Base-by-base conservation (phyloP, 1,139 yeast genomes). In the Debaryomyces coudertii region DNA sequence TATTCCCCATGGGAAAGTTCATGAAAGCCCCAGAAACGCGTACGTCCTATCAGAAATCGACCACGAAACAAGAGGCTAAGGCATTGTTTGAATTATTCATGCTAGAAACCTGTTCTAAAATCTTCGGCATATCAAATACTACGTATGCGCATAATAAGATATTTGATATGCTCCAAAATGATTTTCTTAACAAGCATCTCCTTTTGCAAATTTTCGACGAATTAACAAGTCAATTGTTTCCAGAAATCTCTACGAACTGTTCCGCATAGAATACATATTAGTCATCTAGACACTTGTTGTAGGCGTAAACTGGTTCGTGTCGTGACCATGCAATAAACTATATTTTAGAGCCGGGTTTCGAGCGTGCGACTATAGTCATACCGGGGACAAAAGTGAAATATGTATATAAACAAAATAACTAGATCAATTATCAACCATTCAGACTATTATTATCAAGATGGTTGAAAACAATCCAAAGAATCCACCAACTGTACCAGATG, bases 161-260 rank as follows among this genome's bases (percentile, higher is more conserved):
- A 1, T 87, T 87, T 61, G 79, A 77, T 12, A 77, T 86, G 81
- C 55, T 88, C 7, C 98, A 92, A 60, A 87, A 89, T 58, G 88
- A 85, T 47, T 73, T 76, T 28, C 66, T 90, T 49, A 87, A 87
- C 59, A 77, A 82, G 33, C 89, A 86, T 57, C 63, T 90, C 45
- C 58, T 85, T 0, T 77, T 83, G 50, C 78, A 80, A 45, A 47
- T 88, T 2, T 58, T 88, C 16, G 67, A 66, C 30, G 60, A 55
- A 11, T 36, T 68, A 3, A 28, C 66, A 1, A 61, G 60, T 2
- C 65, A 65, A 37, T 8, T 66, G n/a, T 64, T 66, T 44, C 68
- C 68, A 1, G 69, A 66, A 47, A 16, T 22, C 14, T 18, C 28
- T 12, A 15, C 4, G n/a, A 16, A 15, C 25, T 18, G 14, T 5